Conservation (phyloP, 129 eudicot genomes). For the Tagetes erecta region DNA sequence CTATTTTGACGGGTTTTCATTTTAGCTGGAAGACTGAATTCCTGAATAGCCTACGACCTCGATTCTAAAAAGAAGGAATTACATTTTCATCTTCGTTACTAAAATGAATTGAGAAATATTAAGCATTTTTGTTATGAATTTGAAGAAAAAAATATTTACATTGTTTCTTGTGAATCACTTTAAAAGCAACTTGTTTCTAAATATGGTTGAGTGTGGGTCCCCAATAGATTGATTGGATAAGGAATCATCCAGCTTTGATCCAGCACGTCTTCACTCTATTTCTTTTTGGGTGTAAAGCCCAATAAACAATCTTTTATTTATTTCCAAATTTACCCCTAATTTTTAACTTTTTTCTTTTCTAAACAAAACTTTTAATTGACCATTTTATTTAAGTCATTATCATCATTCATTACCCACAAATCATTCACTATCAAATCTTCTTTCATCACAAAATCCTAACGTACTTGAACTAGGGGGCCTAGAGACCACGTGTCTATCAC, state of each 20-base stretch:
- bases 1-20: no score
- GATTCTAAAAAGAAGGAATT: no score
- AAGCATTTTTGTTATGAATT: not conserved
- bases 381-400: not conserved
- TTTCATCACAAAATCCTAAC: constrained; percentile 4
- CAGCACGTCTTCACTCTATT: constrained; percentile 22
- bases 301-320: not conserved
- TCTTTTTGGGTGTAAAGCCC: constrained; percentile 34
- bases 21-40: no score
- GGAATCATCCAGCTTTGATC: constrained; percentile 41
- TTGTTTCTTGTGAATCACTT: not conserved
- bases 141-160: not conserved
- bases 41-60: no score
- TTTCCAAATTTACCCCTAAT: constrained; percentile 8
- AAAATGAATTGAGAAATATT: no score
- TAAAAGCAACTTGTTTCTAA: constrained; percentile 2
- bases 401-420: not conserved
- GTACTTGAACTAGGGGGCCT: not conserved
- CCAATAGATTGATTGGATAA: constrained; percentile 29
- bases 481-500: constrained; percentile 1
- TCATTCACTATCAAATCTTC: constrained; percentile 8
- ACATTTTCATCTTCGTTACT: no score
- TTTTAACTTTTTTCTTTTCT: not conserved
- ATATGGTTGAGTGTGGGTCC: constrained; percentile 26
- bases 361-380: not conserved